Evolutionary conservation across 75 land plant species (phyloP).

Genomic region (Gnetum montanum): DNA sequence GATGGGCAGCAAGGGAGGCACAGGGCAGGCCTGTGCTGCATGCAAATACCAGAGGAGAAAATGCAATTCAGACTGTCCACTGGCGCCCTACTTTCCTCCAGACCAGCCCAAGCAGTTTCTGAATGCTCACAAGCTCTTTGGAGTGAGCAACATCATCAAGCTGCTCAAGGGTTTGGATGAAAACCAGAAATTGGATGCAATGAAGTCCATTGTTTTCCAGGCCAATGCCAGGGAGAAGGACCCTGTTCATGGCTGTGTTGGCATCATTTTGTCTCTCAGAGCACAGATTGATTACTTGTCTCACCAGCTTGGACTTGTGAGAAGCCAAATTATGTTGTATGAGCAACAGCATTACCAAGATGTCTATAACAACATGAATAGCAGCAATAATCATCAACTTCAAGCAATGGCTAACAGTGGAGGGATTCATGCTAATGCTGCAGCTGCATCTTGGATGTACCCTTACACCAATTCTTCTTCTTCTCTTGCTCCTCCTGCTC

Average conservation of each 20-base stretch:
- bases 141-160: slow-evolving; percentile 36
- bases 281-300: slow-evolving; percentile 16
- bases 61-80: slow-evolving; percentile 34
- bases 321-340: slow-evolving; percentile 3
- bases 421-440: not conserved
- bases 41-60: slow-evolving; percentile 41
- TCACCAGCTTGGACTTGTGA: slow-evolving; percentile 15
- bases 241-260: slow-evolving; percentile 60
- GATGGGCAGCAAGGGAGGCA: slow-evolving; percentile 31
- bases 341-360: not conserved
- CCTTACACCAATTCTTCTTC: not conserved
- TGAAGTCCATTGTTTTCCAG: slow-evolving; percentile 58
- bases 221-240: slow-evolving; percentile 55
- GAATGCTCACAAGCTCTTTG: slow-evolving; percentile 33
- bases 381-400: not conserved
- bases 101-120: slow-evolving; percentile 23
- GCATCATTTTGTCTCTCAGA: slow-evolving; percentile 31
- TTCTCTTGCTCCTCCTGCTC: not conserved
- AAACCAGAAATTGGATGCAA: slow-evolving; percentile 34
- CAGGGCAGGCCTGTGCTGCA: slow-evolving; percentile 38
- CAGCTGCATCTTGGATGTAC: not conserved
- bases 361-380: not conserved
- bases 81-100: slow-evolving; percentile 48
- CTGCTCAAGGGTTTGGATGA: slow-evolving; percentile 34
- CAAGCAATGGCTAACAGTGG: not conserved